Conservation (phyloP, 176 grass and related monocot species). For the Saccharum officinarum region DNA sequence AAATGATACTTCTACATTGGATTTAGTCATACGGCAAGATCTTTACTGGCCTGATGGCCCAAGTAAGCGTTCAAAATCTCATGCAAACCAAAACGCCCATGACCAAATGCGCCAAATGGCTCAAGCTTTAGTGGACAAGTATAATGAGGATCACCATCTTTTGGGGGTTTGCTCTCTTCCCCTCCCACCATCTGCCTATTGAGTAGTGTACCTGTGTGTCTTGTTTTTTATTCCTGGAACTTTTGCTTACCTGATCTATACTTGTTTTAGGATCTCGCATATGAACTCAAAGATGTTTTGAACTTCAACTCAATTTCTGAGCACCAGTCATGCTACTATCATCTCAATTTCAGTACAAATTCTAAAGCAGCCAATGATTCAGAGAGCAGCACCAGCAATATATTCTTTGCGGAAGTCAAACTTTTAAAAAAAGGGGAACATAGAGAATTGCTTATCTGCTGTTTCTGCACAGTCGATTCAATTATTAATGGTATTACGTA, state of each 20-base stretch:
- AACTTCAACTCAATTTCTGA: neutral
- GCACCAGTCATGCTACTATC: neutral
- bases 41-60: conserved; percentile 32
- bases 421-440: neutral
- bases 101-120: neutral
- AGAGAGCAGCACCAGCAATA: neutral
- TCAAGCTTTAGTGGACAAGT: conserved; percentile 16
- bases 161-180: neutral
- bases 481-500: neutral
- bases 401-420: conserved; percentile 36
- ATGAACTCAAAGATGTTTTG: conserved; percentile 33
- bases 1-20: neutral
- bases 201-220: neutral
- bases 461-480: conserved; percentile 6
- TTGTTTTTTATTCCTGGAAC: neutral
- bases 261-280: conserved; percentile 19
- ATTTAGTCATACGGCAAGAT: neutral
- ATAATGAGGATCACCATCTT: conserved; percentile 26
- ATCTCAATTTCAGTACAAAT: conserved; percentile 33
- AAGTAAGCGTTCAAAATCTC: neutral
- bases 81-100: neutral
- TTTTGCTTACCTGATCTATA: neutral
- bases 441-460: neutral
- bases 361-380: conserved; percentile 14
- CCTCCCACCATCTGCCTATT: neutral